A percentile compares a stretch with the other conserved stretches of the same genome.
phyloP scores from a whole-genome alignment of 2,329 filamentous ascomycete genomes.

The Pleomassaria siparia region DNA sequence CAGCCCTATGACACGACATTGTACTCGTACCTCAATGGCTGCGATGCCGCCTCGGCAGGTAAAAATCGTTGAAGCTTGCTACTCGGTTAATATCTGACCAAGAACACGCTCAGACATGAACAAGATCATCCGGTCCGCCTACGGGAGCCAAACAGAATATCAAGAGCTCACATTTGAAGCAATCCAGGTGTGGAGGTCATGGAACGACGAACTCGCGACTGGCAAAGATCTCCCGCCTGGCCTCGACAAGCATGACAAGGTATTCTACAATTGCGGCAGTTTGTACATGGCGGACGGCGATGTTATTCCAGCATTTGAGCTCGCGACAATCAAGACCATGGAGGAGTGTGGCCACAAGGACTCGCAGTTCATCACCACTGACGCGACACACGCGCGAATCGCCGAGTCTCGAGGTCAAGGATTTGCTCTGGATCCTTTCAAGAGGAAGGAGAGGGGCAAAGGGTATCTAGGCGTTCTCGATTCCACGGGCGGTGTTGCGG shows the following conservation, averaged over 20 bases:
- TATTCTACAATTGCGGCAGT: constrained; percentile 4
- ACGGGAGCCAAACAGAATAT: constrained; percentile 5
- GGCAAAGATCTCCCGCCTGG: constrained; percentile 6
- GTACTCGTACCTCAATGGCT: constrained; percentile 5
- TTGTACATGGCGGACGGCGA: not conserved
- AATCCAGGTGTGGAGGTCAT: constrained; percentile 3
- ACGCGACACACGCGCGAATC: constrained; percentile 35
- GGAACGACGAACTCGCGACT: constrained; percentile 5
- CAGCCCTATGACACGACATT: not conserved
- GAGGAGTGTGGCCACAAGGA: constrained; percentile 35
- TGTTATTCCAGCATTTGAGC: constrained; percentile 35
- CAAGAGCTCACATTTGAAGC: constrained; percentile 10
- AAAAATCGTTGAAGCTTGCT: not conserved
- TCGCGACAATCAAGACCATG: constrained; percentile 41
- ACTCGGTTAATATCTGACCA: not conserved
- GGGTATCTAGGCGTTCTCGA: constrained; percentile 47
- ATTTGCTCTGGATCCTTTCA: constrained; percentile 44
- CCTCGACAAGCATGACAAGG: not conserved
- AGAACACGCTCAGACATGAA: constrained; percentile 3
- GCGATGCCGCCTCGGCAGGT: constrained; percentile 4
- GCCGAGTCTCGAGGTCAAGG: constrained; percentile 8
- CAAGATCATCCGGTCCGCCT: constrained; percentile 7
- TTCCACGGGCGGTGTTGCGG: constrained; percentile 48
- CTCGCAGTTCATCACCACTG: constrained; percentile 40
- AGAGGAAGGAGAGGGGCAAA: constrained; percentile 26